Conservation (phyloP, 2,329 filamentous ascomycete genomes). For the Talaromyces rugulosus region DNA sequence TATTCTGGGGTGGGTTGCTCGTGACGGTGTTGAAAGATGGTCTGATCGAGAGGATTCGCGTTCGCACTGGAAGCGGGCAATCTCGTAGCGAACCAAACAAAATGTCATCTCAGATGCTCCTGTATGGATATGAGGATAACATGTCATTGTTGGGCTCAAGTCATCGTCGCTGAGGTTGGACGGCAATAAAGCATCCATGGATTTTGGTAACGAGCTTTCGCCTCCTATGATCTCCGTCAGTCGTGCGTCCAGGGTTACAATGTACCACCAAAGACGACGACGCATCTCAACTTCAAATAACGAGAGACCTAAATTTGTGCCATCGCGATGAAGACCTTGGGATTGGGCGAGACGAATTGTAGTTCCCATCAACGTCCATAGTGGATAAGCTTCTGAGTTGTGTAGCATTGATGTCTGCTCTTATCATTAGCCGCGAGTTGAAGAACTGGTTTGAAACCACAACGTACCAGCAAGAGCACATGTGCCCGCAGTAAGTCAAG, state of each 20-base stretch:
- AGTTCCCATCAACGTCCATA: conserved; percentile 1
- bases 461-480: background rate
- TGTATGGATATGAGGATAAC: conserved; percentile 43
- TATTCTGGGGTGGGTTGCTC: background rate
- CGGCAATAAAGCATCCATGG: conserved; percentile 46
- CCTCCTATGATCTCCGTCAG: conserved; percentile 44
- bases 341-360: conserved; percentile 4
- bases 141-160: conserved; percentile 44
- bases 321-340: conserved; percentile 45
- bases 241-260: conserved; percentile 44
- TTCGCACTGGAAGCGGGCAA: conserved; percentile 17
- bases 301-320: conserved; percentile 41
- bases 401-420: conserved; percentile 1
- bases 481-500: background rate
- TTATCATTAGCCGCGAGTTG: background rate
- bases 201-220: conserved; percentile 28
- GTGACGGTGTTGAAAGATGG: background rate
- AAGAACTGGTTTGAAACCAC: background rate
- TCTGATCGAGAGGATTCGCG: background rate
- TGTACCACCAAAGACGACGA: conserved; percentile 49
- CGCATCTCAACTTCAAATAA: conserved; percentile 51
- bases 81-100: conserved; percentile 44
- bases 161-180: conserved; percentile 51
- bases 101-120: conserved; percentile 54
- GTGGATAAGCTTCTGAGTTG: conserved; percentile 2